Evolutionary conservation across 2,329 filamentous ascomycete species (phyloP), one percentile per base, ranked within the genome.

Genomic region (Calonectria multiphialidica): DNA sequence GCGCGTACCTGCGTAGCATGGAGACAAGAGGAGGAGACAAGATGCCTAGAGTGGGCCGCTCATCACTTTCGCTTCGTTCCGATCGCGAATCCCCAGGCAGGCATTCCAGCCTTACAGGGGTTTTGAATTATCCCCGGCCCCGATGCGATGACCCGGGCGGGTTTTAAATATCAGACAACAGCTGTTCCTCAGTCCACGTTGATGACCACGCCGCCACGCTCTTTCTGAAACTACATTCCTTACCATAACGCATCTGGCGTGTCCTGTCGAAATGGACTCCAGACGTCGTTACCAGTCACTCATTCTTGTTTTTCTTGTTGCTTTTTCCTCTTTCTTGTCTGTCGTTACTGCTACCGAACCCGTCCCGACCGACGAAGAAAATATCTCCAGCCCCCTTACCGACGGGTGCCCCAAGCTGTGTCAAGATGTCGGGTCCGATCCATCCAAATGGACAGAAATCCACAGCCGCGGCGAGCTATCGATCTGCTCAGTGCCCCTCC

Each of bases 361-460:
- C 35, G 71, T 73, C 55, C 68, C 71, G n/a, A 72, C 73, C 40
- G 76, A 78, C 5, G 72, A 70, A 35, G 76, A 76, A 21, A 76
- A 79, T n/a, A 70, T 79, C 47, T 74, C 76, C 5, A 76, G 71
- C 18, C 76, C 77, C 12, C 72, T 79, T 10, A 75, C 68, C 6
- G 72, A 78, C 12, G 78, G 78, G 61, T 79, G 78, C 59, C 78
- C 78, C 28, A 70, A 75, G 33, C 21, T 68, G 0, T 79, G 78
- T 65, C 47, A 64, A 28, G 63, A 71, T 8, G 74, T 75, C 10
- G 78, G 77, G 1, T 66, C 40, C 8, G 75, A 79, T 18, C 75
- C 78, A 2, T 66, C 71, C 57, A 77, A 76, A 35, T 79, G 78
- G 78, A 79, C 78, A 1, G 75, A 79, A 55, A 18, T 79, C 8